Evolutionary conservation across 805 yeast species (phyloP), one percentile per base, ranked within the genome.

Genomic region (Cyberlindnera maritima): DNA sequence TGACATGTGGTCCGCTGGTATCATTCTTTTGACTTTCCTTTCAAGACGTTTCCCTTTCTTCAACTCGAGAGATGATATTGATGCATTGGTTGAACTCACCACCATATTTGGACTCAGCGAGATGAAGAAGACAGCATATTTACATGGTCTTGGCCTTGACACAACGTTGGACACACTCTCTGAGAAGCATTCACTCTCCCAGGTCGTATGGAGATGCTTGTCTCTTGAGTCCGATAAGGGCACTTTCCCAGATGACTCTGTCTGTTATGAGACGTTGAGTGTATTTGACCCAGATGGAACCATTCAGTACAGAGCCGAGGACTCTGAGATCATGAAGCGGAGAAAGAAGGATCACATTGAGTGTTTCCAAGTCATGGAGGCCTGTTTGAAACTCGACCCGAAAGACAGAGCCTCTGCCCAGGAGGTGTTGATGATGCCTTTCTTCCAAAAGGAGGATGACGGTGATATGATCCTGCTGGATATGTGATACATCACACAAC

Each of bases 21-120:
- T 86, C 2, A 15, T 91, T 50, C 75, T 92, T 28, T 70, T 92
- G 56, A 85, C 96, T 28, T 71, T 92, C 51, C 63, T 94, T 21
- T 65, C 88, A 2, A 72, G 94, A 57, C 74, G 96, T 57, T 92
- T 91, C 65, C 98, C 99, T 5, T 85, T 94, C 60, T 94, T 94
- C 71, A 89, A 89, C 61, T 90, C 97, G 2, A 82, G 88, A 6
- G 98, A 92, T 66, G 99, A 94, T 62, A 81, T 83, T 2, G 98
- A 94, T 58, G 96, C 98, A 0, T 64, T 92, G 42, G 76, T 91
- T 29, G 99, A 94, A 63, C 71, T 92, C 31, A 81, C 96, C 0
- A 71, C 83, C 2, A 73, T 94, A 2, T 91, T 88, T 67, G 99
- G 99, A 3, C 64, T 77, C 41, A 78, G 76, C 11, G 80, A 78